A percentile compares a stretch with the other conserved stretches of the same genome.
Evolutionary conservation across 352 stramenopile species (phyloP).

Genomic region (Phytophthora rubi): DNA sequence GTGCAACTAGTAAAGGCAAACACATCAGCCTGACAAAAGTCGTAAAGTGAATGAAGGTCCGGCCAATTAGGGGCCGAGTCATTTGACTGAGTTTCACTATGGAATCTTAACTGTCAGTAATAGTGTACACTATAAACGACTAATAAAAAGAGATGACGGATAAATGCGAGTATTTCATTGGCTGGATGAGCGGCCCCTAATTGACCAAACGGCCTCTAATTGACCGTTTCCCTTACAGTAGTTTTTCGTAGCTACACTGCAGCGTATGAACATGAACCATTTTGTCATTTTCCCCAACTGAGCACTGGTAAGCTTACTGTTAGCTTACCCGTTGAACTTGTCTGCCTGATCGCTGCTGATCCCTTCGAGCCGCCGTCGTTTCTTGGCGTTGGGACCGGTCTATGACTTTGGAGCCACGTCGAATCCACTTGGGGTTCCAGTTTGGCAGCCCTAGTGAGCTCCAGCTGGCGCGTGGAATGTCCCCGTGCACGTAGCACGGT

Average conservation of each 20-base stretch:
- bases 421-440: conserved; percentile 6
- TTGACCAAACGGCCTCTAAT: too few relatives aligned
- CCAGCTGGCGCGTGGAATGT: conserved; percentile 24
- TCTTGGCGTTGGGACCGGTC: conserved; percentile 13
- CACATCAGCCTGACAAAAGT: too few relatives aligned
- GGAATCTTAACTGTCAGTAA: too few relatives aligned
- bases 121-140: too few relatives aligned
- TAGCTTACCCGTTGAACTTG: conserved; percentile 9
- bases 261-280: conserved; percentile 26
- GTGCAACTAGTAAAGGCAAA: too few relatives aligned
- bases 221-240: too few relatives aligned
- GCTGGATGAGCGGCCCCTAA: too few relatives aligned
- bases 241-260: conserved; percentile 15
- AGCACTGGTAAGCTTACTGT: not conserved
- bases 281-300: conserved; percentile 1
- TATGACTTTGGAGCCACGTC: conserved; percentile 8
- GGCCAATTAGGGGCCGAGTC: too few relatives aligned
- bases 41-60: too few relatives aligned
- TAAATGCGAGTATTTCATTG: too few relatives aligned
- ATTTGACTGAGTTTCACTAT: too few relatives aligned
- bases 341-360: conserved; percentile 11
- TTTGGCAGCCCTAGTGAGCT: conserved; percentile 19
- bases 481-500: conserved; percentile 16
- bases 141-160: too few relatives aligned
- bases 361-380: conserved; percentile 13